Evolutionary conservation across 2,329 filamentous ascomycete genomes (phyloP).

Genomic region (Incumbomyces delicatus): DNA sequence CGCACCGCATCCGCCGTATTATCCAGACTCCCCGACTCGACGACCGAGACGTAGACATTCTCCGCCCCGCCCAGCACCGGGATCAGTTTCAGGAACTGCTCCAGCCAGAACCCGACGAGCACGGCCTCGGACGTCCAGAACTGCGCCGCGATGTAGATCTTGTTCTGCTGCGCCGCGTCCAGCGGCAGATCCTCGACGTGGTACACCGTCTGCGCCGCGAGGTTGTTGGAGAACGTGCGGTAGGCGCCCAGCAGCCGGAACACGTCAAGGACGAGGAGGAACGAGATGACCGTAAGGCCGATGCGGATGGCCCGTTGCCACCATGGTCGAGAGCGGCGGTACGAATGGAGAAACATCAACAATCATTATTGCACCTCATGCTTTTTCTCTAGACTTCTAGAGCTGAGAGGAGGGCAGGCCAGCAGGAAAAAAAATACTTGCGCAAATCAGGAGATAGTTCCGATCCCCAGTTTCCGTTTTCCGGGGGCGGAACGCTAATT

Average conservation of each 20-base stretch:
- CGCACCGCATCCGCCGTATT: conserved; percentile 53
- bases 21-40: conserved; percentile 62
- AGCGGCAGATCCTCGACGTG: conserved; percentile 14
- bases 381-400: no score
- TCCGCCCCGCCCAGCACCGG: conserved; percentile 45
- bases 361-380: no score
- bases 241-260: conserved; percentile 18
- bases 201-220: conserved; percentile 14
- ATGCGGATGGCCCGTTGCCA: conserved; percentile 3
- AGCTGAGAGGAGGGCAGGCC: no score
- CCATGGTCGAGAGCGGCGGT: not conserved
- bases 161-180: conserved; percentile 15
- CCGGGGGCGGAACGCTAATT: no score
- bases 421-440: no score
- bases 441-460: no score
- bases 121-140: conserved; percentile 58
- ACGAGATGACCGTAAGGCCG: conserved; percentile 8
- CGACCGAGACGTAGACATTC: conserved; percentile 59
- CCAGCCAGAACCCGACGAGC: conserved; percentile 53
- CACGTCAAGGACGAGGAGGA: conserved; percentile 15
- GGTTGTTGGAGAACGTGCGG: conserved; percentile 16
- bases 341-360: not conserved
- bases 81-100: conserved; percentile 49
- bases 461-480: no score
- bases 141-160: conserved; percentile 58